Evolutionary conservation across 2,329 filamentous ascomycete species (phyloP), one percentile per base, ranked within the genome.

Genomic region (Ramularia collo-cygni): DNA sequence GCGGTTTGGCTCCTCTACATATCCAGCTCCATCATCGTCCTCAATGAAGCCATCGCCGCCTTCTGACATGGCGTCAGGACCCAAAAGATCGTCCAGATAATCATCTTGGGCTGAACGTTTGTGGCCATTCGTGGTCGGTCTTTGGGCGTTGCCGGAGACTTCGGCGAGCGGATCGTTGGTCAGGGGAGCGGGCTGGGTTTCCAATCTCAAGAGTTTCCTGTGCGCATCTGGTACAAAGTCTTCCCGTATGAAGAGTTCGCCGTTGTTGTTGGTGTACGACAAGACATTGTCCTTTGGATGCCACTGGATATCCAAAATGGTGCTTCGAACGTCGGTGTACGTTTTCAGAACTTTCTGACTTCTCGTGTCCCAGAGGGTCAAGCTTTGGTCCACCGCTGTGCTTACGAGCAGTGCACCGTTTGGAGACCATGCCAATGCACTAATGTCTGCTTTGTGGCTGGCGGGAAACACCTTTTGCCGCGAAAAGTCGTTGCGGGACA

Each of bases 21-120:
- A 96, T 29, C 90, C 92, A 24, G 88, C 90, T 8, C 89, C 89
- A 58, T 98, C 92, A 48, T 98, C 92, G 55, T 98, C 92, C 4
- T 88, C 80, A 2, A 98, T 85, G 60, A 96, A 98, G 48, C 87
- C 86, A 29, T 87, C 84, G 48, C 76, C 76, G 15, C 73, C 75
- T 30, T 75, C 72, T 9, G 67, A 68, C 69, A 66, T 80, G 57
- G 53, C 71, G 63, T 56, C 75, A 1, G 77, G 77, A 14, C 75
- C 79, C 2, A 95, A 72, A n/a, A 94, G 78, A 37, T 88, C 87
- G 59, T 92, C 87, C 2, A 94, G 69, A 28, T 85, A 88, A 26
- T 56, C 51, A 46, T 88, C 85, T 1, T 81, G 70, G 0, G 81
- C 81, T n/a, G 30, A 42, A 8, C 83, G 71, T 35, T 70, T 70